Evolutionary conservation across 2,329 filamentous ascomycete genomes (phyloP).

Genomic region (Neodidymelliopsis sp.): DNA sequence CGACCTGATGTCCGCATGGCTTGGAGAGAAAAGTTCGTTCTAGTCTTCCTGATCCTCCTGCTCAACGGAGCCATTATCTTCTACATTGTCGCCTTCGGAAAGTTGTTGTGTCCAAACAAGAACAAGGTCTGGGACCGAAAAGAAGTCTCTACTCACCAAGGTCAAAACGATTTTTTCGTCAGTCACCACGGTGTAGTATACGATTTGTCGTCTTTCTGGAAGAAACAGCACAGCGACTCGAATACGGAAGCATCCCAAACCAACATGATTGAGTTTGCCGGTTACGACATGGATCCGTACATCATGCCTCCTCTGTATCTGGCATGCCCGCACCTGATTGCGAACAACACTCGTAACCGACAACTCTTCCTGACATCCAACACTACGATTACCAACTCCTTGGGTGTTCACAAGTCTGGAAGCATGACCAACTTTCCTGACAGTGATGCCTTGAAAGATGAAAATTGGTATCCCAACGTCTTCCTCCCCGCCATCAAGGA

Average conservation of each 20-base stretch:
- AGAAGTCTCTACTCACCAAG: constrained; percentile 75
- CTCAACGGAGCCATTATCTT: constrained; percentile 86
- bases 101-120: constrained; percentile 85
- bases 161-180: constrained; percentile 82
- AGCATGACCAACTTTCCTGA: constrained; percentile 60
- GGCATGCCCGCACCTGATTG: constrained; percentile 77
- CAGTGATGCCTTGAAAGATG: constrained; percentile 64
- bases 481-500: constrained; percentile 84
- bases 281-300: constrained; percentile 81
- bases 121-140: constrained; percentile 84
- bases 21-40: constrained; percentile 92
- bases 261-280: constrained; percentile 80
- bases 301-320: constrained; percentile 79
- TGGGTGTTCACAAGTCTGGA: constrained; percentile 76
- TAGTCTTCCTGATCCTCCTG: constrained; percentile 80
- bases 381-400: constrained; percentile 62
- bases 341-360: constrained; percentile 50
- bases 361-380: constrained; percentile 69
- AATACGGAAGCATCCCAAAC: constrained; percentile 64
- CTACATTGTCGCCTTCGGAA: constrained; percentile 88
- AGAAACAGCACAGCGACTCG: constrained; percentile 80
- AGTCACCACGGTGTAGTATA: constrained; percentile 89
- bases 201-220: constrained; percentile 90
- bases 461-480: constrained; percentile 76
- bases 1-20: constrained; percentile 95